phyloP scores from a whole-genome alignment of 176 grass and related monocot species.

The Carex pumila region DNA sequence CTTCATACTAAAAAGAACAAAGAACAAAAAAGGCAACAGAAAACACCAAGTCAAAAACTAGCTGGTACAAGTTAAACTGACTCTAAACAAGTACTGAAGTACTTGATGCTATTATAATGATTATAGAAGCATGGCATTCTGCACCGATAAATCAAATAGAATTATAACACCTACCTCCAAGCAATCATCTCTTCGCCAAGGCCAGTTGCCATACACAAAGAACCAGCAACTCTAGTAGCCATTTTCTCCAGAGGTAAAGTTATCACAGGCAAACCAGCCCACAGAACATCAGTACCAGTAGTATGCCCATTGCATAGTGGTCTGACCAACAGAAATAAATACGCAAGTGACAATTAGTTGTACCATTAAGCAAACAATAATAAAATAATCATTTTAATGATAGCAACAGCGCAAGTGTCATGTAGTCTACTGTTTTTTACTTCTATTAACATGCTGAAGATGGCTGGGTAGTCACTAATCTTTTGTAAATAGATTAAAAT shows the following conservation, averaged over 20 bases:
- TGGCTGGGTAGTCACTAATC: not conserved
- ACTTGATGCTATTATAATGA: not conserved
- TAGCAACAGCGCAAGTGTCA: not conserved
- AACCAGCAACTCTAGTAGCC: conserved; percentile 91
- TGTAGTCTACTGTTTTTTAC: not conserved
- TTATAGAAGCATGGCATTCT: not conserved
- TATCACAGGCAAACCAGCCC: conserved; percentile 86
- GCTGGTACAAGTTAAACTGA: not conserved
- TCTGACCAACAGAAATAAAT: conserved; percentile 27
- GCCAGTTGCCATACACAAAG: conserved; percentile 59
- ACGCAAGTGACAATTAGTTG: not conserved
- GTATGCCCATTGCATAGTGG: conserved; percentile 91
- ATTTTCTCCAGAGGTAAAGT: conserved; percentile 88
- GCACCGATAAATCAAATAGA: not conserved
- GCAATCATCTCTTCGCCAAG: conserved; percentile 85
- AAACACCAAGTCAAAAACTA: not conserved
- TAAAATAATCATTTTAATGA: not conserved
- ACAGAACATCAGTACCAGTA: conserved; percentile 77
- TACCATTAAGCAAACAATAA: not conserved
- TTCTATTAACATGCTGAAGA: not conserved
- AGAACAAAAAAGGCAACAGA: not conserved
- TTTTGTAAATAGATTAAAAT: not conserved
- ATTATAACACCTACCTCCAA: conserved; percentile 32
- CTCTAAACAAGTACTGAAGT: not conserved
- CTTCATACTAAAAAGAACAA: conserved; percentile 45